These are phyloP conservation scores for Hymenoscyphus salicellus DNA, from an alignment of 2,329 filamentous ascomycete genomes.

Conservation along the genomic window DNA sequence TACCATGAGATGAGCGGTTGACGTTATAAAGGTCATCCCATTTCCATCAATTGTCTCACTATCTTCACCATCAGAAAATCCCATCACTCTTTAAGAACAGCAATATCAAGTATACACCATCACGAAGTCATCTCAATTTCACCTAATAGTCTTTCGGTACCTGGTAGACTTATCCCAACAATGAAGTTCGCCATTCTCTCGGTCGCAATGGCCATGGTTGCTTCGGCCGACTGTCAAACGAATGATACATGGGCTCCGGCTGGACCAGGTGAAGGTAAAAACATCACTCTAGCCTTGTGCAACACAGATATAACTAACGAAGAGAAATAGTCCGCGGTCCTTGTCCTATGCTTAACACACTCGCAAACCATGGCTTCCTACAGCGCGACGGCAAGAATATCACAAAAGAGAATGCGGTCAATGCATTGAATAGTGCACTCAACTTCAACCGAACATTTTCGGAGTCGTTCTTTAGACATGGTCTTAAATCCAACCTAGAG, in stretches of 20 bases:
- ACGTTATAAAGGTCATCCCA: no score
- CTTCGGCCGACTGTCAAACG: no score
- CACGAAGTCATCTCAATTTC: no score
- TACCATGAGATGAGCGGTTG: no score
- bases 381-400: constrained; percentile 42
- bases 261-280: background rate
- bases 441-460: constrained; percentile 44
- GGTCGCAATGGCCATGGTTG: no score
- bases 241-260: background rate
- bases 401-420: constrained; percentile 35
- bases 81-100: no score
- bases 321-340: constrained; percentile 31
- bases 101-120: no score
- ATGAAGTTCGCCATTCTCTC: no score
- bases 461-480: constrained; percentile 43
- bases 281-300: background rate
- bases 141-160: no score
- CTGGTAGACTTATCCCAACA: no score
- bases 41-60: no score
- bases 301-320: constrained; percentile 9
- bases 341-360: constrained; percentile 45
- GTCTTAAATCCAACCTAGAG: constrained; percentile 42
- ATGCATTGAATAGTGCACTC: constrained; percentile 41
- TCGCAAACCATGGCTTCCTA: constrained; percentile 45
- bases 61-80: no score